Evolutionary conservation across 345 rosid genomes (phyloP).

Genomic region (Durio zibethinus): DNA sequence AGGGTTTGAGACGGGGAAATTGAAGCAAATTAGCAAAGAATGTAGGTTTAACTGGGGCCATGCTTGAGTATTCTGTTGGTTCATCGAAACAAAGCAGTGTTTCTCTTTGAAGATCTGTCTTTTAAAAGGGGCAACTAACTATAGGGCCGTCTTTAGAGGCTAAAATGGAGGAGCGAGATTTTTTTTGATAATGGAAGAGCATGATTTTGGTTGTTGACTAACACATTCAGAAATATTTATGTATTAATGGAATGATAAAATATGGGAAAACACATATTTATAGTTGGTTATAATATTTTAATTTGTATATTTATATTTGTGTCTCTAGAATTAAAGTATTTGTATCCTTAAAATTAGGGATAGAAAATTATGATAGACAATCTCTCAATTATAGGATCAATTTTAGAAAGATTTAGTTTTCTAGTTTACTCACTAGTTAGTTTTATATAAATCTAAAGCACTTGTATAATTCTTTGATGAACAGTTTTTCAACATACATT

Average conservation of each 20-base stretch:
- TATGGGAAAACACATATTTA: too few species aligned
- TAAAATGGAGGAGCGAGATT: neutral
- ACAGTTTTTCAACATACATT: too few species aligned
- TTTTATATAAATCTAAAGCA: too few species aligned
- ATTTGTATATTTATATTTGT: too few species aligned
- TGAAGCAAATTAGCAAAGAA: neutral
- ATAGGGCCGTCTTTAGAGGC: neutral
- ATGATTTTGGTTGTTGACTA: neutral
- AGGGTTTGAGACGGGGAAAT: neutral
- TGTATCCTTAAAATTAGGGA: too few species aligned
- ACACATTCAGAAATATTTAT: neutral
- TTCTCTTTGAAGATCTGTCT: neutral
- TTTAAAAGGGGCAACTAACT: neutral
- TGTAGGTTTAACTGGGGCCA: neutral
- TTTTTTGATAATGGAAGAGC: neutral
- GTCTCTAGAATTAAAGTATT: too few species aligned
- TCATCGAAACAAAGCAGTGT: neutral
- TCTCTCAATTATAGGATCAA: too few species aligned
- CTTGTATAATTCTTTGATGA: too few species aligned
- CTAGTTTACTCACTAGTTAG: too few species aligned
- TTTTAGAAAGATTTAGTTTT: too few species aligned
- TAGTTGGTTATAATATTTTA: too few species aligned
- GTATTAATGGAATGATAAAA: neutral
- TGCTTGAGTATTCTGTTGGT: neutral
- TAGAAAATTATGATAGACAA: too few species aligned